These are phyloP conservation scores for Rosa lucieae DNA, from an alignment of 306 rosid species.

Conservation along the genomic window DNA sequence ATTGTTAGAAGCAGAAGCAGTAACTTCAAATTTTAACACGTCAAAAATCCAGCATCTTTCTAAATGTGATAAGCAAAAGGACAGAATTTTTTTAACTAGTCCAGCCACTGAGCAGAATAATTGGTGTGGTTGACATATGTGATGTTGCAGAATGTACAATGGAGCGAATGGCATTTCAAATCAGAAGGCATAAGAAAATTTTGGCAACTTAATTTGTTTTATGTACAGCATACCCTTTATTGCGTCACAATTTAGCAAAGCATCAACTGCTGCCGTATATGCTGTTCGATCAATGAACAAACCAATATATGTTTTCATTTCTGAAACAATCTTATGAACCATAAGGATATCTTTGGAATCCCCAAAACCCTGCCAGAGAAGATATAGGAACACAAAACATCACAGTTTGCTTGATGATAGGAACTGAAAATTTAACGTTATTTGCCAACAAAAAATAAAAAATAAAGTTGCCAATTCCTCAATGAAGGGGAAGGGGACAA, in stretches of 20 bases:
- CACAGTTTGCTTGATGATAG: background rate
- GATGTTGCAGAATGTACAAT: background rate
- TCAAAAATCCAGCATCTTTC: background rate
- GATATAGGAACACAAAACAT: background rate
- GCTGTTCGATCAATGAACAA: constrained; percentile 72
- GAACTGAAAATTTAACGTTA: background rate
- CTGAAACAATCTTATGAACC: constrained; percentile 59
- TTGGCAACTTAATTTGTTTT: background rate
- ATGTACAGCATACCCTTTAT: constrained; percentile 50
- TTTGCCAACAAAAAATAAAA: background rate
- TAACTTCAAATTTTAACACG: background rate
- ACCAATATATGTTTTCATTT: constrained; percentile 61
- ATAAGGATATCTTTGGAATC: constrained; percentile 55
- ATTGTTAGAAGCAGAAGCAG: background rate
- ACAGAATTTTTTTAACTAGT: background rate
- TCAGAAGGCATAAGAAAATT: background rate
- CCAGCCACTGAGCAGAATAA: background rate
- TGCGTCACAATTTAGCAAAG: constrained; percentile 69
- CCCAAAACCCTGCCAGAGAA: constrained; percentile 65
- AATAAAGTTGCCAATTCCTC: background rate
- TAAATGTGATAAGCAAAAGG: background rate
- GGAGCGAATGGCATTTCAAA: background rate
- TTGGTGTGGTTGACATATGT: background rate
- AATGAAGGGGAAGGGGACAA: background rate
- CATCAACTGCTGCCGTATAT: constrained; percentile 72